A percentile compares a stretch with the other conserved stretches of the same genome.
Conservation (phyloP, 2,329 filamentous ascomycete species). For the Penicillium sp. region DNA sequence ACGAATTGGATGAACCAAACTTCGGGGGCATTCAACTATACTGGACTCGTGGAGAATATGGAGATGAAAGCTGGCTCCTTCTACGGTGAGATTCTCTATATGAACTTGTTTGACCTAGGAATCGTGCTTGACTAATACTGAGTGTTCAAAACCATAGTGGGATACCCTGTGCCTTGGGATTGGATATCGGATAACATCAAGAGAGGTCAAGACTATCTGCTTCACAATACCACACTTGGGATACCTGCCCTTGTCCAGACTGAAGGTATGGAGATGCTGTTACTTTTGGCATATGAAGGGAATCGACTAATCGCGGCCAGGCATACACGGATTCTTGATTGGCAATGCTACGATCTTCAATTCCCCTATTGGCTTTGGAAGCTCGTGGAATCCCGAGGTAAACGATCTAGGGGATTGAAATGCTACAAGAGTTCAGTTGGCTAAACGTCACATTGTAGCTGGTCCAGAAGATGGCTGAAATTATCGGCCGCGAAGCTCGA, state of each 20-base stretch:
- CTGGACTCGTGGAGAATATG: constrained; percentile 66
- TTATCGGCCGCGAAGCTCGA: constrained; percentile 64
- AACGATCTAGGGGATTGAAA: not conserved
- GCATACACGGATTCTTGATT: constrained; percentile 68
- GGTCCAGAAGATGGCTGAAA: constrained; percentile 63
- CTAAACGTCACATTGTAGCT: constrained; percentile 33
- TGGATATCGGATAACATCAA: constrained; percentile 63
- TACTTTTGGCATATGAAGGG: not conserved
- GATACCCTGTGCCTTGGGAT: constrained; percentile 63
- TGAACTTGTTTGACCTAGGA: not conserved
- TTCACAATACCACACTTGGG: constrained; percentile 64
- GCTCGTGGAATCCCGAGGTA: constrained; percentile 64
- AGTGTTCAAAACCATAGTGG: constrained; percentile 46
- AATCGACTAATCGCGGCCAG: constrained; percentile 9
- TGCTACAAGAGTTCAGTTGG: not conserved
- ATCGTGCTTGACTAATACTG: not conserved
- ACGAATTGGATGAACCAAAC: constrained; percentile 71
- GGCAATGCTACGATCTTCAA: constrained; percentile 77
- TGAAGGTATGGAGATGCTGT: constrained; percentile 50
- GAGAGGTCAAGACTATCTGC: constrained; percentile 65
- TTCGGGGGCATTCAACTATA: constrained; percentile 64
- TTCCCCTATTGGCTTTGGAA: constrained; percentile 69
- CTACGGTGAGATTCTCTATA: constrained; percentile 45
- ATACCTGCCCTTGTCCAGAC: constrained; percentile 73
- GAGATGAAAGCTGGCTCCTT: constrained; percentile 64